Percentiles rank a stretch among this genome's conserved stretches.
These are phyloP conservation scores for Skeletonema tropicum DNA, from an alignment of 108 stramenopile genomes.

Conservation along the genomic window DNA sequence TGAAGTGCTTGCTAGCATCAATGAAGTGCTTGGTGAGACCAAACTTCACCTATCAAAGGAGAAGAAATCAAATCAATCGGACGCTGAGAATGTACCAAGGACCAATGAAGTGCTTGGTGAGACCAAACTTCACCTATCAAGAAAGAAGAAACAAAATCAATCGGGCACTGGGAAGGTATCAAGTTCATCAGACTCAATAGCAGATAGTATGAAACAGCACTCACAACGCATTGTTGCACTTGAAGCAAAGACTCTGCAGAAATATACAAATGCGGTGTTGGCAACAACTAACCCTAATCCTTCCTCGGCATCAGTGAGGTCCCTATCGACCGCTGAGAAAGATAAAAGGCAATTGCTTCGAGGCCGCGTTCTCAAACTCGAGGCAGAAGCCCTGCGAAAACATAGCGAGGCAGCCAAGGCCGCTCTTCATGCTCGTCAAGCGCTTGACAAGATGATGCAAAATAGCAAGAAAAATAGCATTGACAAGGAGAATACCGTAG, in stretches of 20 bases:
- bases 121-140: neutral
- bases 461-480: neutral
- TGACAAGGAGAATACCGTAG: neutral
- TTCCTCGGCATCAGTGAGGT: slow-evolving; percentile 8
- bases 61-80: neutral
- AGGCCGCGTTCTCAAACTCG: slow-evolving; percentile 18
- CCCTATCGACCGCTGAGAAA: slow-evolving; percentile 7
- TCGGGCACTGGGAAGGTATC: neutral
- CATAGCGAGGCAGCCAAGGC: slow-evolving; percentile 34
- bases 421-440: slow-evolving; percentile 25
- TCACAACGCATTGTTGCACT: neutral
- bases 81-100: no score
- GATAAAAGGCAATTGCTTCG: neutral
- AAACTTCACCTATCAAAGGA: neutral
- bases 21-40: no score
- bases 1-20: no score
- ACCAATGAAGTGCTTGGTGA: no score
- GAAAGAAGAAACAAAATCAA: neutral
- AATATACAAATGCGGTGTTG: neutral
- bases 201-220: neutral
- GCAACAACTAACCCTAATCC: slow-evolving; percentile 3
- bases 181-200: neutral
- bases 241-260: slow-evolving; percentile 1
- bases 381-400: slow-evolving; percentile 36
- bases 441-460: slow-evolving; percentile 28